Evolutionary conservation across 306 rosid species (phyloP), one percentile per base, ranked within the genome.

Genomic region (Ochetophila trinervis): DNA sequence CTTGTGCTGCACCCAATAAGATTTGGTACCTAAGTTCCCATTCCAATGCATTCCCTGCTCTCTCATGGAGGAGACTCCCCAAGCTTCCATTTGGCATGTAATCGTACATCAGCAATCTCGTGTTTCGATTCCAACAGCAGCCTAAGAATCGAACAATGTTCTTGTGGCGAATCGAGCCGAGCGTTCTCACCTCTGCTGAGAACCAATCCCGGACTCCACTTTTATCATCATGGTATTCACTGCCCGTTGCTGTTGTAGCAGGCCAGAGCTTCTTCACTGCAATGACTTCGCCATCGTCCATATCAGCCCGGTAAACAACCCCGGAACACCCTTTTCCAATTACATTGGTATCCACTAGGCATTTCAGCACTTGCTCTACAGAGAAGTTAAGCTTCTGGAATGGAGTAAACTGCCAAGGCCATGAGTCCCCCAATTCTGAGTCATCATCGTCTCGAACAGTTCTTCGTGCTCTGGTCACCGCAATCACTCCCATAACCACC

Each of bases 231-330:
- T 67, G 69, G 45, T 75, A 79, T 57, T 76, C 85, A 3, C 75
- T 84, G 48, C 72, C 76, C 53, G 74, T 81, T 9, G 86, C 87
- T 42, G 36, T 61, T 65, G 87, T 69, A 40, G 82, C 80, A 21
- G 96, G 96, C 97, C 97, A 90, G 35, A 93, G 77, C 82, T 90
- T 90, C 87, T 93, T 93, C 75, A 93, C 99, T 9, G 99, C 99
- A 70, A 93, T 79, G 75, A 81, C 90, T 44, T 89, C 84, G 0
- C 97, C 98, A 4, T 73, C 75, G 13, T 78, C 79, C 86, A 84
- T 81, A 73, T 86, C 96, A 13, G 94, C 97, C 0, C 90, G 88
- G 65, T 93, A 93, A 53, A 90, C 99, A 23, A 90, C 84, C 64
- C 99, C 99, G 2, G 97, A 86, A 60, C 96, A 86, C 20, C 99